Evolutionary conservation across 441 rosid species (phyloP), one percentile per base, ranked within the genome.

Genomic region (Aquilaria agallochum): DNA sequence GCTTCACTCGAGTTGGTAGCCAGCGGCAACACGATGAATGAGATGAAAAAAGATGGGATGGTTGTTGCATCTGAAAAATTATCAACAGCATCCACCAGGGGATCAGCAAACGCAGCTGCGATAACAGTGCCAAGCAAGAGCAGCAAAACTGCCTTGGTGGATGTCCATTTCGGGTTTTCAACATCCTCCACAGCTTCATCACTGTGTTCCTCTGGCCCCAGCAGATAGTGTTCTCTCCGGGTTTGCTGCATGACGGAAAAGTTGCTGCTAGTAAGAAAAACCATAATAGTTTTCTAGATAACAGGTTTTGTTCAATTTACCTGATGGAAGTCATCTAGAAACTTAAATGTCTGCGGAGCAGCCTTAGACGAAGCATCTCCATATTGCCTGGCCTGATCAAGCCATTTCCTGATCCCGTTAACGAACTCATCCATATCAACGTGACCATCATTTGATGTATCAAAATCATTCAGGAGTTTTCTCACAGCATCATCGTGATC

Each of bases 71-170:
- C 77, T 0, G 97, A 91, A 71, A 91, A 91, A 73, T 91, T 81
- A 72, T 87, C 88, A 5, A 89, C 96, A 2, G 86, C 90, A 66
- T 94, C 99, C 3, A 91, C 99, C 44, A 91, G 80, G 40, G 97
- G 97, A 78, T 91, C 99, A 9, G 99, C 96, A 72, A 91, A 89
- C 5, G 70, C 95, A 72, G 97, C 97, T 13, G 99, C 97, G 65
- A 94, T 86, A 50, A 62, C 0, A 13, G 97, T 82, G 65, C 99
- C 99, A 31, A 86, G 20, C 55, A 91, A 64, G 80, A 94, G 60
- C 73, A 89, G 32, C 40, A 85, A 51, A 14, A 72, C 83, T 15
- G 99, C 97, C 75, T 89, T 94, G 50, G 82, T 31, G 60, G 84
- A 68, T 66, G 65, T 77, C 92, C 80, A 76, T 63, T 54, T 78